Evolutionary conservation across 805 yeast genomes (phyloP).

Genomic region (Zygotorulaspora danielsina): DNA sequence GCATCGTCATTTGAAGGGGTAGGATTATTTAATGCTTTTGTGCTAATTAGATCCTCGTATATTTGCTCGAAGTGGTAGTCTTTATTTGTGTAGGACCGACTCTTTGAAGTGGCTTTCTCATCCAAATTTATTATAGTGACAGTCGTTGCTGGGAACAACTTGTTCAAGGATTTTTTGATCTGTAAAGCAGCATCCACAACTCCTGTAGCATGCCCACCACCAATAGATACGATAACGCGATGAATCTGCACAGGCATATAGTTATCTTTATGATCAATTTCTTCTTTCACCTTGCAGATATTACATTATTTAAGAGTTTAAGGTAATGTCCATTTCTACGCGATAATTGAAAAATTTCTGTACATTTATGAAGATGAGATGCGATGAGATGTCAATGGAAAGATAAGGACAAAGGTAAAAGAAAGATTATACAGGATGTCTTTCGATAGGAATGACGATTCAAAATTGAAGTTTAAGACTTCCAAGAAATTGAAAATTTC

Average conservation of each 20-base stretch:
- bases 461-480: constrained; percentile 56
- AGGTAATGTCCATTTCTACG: not conserved
- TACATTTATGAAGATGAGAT: constrained; percentile 5
- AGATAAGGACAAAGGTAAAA: not conserved
- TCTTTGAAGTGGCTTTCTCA: constrained; percentile 12
- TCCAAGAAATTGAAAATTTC: constrained; percentile 52
- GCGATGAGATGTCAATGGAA: constrained; percentile 2
- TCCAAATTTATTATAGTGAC: constrained; percentile 44
- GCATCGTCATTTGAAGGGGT: constrained; percentile 14
- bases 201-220: constrained; percentile 35
- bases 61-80: constrained; percentile 36
- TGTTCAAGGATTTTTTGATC: constrained; percentile 35
- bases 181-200: constrained; percentile 34
- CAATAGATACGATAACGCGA: constrained; percentile 24
- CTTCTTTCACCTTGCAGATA: not conserved
- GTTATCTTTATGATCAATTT: not conserved
- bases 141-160: constrained; percentile 24
- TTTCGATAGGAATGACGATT: constrained; percentile 57
- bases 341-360: constrained; percentile 5
- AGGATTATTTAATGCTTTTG: constrained; percentile 14
- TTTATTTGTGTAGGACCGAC: constrained; percentile 19
- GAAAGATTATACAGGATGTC: constrained; percentile 38
- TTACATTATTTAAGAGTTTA: too few relatives aligned
- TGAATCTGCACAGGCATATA: constrained; percentile 11
- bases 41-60: constrained; percentile 17